These are phyloP conservation scores for Sedum album DNA, from an alignment of 164 flowering plant species.

Conservation along the genomic window DNA sequence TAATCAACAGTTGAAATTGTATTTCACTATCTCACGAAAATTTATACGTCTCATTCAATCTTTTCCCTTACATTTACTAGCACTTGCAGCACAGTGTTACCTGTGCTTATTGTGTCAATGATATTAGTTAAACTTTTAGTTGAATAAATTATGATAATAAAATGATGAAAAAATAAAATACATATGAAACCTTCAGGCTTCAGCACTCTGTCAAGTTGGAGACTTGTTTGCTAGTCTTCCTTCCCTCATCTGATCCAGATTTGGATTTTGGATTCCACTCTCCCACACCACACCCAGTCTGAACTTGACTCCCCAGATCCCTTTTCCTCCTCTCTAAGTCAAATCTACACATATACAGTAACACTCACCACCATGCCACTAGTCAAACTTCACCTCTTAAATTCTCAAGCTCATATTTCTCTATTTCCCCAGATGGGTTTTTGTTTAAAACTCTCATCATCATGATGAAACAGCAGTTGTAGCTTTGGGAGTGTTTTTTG, in stretches of 20 bases:
- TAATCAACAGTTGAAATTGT: no score
- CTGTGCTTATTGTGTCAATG: no score
- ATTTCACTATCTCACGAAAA: no score
- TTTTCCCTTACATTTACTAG: no score
- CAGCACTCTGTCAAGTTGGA: background rate
- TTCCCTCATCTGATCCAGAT: background rate
- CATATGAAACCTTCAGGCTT: no score
- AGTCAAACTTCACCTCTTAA: background rate
- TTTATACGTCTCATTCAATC: no score
- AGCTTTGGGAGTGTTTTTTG: background rate
- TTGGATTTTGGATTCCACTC: background rate
- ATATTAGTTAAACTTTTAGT: no score
- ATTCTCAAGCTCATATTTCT: no score
- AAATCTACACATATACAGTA: background rate
- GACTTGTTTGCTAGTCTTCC: background rate
- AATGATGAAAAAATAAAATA: no score
- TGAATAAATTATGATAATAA: no score
- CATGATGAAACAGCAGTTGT: background rate
- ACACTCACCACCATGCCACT: background rate
- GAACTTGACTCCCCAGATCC: background rate
- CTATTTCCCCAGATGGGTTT: background rate
- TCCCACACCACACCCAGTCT: background rate
- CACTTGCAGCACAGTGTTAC: no score
- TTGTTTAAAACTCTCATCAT: background rate
- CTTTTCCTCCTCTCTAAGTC: background rate